Conservation (phyloP, 129 eudicot species). For the Ambrosia trifida region DNA sequence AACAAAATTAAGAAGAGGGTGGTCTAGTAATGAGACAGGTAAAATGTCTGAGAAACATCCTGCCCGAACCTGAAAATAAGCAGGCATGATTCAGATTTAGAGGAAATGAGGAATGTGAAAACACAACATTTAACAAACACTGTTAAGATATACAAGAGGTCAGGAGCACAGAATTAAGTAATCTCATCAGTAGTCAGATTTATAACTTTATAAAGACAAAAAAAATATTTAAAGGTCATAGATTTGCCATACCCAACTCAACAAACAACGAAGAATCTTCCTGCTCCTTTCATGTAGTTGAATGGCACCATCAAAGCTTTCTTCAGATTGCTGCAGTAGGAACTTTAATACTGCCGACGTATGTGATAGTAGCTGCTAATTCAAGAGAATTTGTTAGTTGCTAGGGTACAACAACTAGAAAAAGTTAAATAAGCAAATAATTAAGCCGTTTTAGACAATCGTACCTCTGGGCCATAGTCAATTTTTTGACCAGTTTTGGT, state of each 20-base stretch:
- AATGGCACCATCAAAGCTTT: slow-evolving; percentile 45
- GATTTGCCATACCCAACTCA: slow-evolving; percentile 80
- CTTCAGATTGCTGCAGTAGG: slow-evolving; percentile 65
- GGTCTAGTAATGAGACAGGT: slow-evolving; percentile 58
- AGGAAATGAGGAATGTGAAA: slow-evolving; percentile 11
- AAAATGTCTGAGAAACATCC: slow-evolving; percentile 85
- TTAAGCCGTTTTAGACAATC: slow-evolving; percentile 14
- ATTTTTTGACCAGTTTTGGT: slow-evolving; percentile 50
- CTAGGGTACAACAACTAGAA: not conserved
- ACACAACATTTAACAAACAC: slow-evolving; percentile 4
- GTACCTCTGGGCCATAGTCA: slow-evolving; percentile 75
- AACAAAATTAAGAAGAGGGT: slow-evolving; percentile 83
- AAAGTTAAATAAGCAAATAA: not conserved
- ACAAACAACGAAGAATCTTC: slow-evolving; percentile 87
- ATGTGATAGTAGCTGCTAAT: slow-evolving; percentile 74
- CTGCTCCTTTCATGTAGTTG: slow-evolving; percentile 65
- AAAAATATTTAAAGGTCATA: slow-evolving; percentile 19
- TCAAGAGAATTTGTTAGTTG: not conserved
- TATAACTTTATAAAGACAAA: slow-evolving; percentile 13
- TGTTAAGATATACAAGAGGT: slow-evolving; percentile 3
- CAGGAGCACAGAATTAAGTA: slow-evolving; percentile 9
- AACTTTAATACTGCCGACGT: slow-evolving; percentile 80
- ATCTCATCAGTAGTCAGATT: slow-evolving; percentile 4
- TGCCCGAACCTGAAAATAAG: slow-evolving; percentile 79
- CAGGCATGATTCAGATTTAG: slow-evolving; percentile 25